These are phyloP conservation scores for Aspergillus brunneoviolaceus DNA, from an alignment of 2,329 filamentous ascomycete genomes.

Conservation along the genomic window DNA sequence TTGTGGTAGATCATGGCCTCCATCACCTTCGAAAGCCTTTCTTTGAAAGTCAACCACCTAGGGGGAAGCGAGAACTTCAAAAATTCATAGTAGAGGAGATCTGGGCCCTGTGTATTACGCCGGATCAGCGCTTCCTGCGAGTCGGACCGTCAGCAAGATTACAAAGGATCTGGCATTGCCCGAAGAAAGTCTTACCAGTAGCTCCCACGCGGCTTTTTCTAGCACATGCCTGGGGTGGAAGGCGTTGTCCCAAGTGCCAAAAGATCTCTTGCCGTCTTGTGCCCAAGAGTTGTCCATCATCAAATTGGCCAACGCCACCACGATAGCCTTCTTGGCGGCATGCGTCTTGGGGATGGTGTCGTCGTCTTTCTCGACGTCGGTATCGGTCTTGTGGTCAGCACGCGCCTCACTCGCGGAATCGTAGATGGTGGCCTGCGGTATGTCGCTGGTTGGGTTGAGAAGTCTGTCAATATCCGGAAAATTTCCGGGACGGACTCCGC, in stretches of 20 bases:
- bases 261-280: background rate
- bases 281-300: background rate
- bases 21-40: background rate
- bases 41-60: background rate
- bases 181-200: background rate
- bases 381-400: background rate
- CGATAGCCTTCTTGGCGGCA: background rate
- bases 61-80: background rate
- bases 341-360: background rate
- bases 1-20: background rate
- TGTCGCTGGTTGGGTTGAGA: background rate
- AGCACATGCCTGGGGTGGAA: too few relatives aligned
- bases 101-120: background rate
- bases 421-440: background rate
- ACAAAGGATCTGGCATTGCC: background rate
- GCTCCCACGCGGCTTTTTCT: background rate
- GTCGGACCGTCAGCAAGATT: background rate
- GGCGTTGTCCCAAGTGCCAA: background rate
- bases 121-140: background rate
- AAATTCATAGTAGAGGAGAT: background rate
- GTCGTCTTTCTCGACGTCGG: background rate
- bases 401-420: background rate
- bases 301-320: background rate
- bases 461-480: background rate
- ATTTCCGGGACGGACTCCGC: background rate